Evolutionary conservation across 257 asterid species (phyloP).

Genomic region (Voacanga thouarsii): DNA sequence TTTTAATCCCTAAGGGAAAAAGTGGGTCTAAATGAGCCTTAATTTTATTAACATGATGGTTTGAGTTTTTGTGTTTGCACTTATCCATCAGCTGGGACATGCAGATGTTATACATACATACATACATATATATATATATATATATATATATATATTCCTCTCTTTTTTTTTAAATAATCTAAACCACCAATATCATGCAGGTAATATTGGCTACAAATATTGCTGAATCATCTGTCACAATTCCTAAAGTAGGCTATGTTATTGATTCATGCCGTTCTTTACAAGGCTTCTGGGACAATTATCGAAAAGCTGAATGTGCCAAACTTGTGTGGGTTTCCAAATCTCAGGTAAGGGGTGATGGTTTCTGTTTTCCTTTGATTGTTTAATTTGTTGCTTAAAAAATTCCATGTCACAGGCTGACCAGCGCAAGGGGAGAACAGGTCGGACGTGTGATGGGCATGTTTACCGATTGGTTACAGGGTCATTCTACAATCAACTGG

Average conservation of each 20-base stretch:
- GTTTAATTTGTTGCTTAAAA: conserved; percentile 16
- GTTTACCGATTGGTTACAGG: conserved; percentile 84
- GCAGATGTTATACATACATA: neutral
- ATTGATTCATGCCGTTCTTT: conserved; percentile 97
- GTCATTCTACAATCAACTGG: conserved; percentile 63
- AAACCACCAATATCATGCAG: conserved; percentile 36
- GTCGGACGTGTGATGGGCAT: conserved; percentile 91
- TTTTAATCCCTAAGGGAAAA: neutral
- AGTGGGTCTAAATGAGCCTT: neutral
- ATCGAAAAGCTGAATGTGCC: conserved; percentile 60
- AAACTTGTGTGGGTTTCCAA: conserved; percentile 95
- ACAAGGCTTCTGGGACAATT: conserved; percentile 86
- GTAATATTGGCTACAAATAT: conserved; percentile 94
- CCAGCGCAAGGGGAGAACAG: conserved; percentile 93
- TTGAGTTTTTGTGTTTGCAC: neutral
- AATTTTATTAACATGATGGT: neutral
- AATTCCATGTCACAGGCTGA: conserved; percentile 60
- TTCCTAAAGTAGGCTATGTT: conserved; percentile 93
- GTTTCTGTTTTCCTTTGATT: neutral
- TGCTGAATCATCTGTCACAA: conserved; percentile 98
- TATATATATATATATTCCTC: neutral
- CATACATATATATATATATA: neutral
- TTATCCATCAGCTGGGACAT: neutral
- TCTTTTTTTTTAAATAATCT: neutral
- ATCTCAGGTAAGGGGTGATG: conserved; percentile 66